Evolutionary conservation across 108 stramenopile genomes (phyloP), one percentile per base, ranked within the genome.

Genomic region (Nannochloropsis gaditana): DNA sequence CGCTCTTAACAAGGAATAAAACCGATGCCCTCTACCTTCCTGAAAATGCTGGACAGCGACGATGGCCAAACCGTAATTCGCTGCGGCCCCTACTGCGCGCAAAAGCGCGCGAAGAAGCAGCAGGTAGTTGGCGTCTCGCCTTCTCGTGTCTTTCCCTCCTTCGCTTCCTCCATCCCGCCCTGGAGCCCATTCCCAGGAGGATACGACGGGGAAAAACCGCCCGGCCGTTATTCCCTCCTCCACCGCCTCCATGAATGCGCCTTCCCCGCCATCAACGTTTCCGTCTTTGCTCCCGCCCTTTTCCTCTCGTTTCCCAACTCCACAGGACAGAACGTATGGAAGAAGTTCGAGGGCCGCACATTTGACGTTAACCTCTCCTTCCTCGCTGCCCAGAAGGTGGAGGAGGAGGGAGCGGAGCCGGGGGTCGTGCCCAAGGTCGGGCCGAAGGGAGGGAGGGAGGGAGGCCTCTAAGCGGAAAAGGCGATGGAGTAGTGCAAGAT

Each of bases 81-180:
- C 59, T 73, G 59, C 15, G 19, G 19, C 6, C 6, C 19, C 59
- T n/a, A 73, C 59, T n/a, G 59, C 59, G 4, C n/a, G 59, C 15
- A 73, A n/a, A n/a, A 73, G 59, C 19, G 59, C 59, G 59, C 59
- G 59, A 73, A 73, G 59, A n/a, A 73, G 59, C 19, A 73, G 59
- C 2, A 73, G 59, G n/a, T 73, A 73, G 8, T 73, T 73, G 59
- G 59, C 59, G n/a, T 73, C 59, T 73, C n/a, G 59, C 8, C 59
- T 73, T n/a, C 59, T 73, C 59, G 59, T 73, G 19, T 15, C n/a
- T n/a, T 15, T 73, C n/a, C 59, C 59, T 15, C 59, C 59, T 73
- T n/a, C 59, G 15, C 2, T 15, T 73, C 59, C 59, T 73, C 59
- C 59, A n/a, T 73, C 59, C 59, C n/a, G 19, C 59, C n/a, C n/a